Conservation (phyloP, 2,329 filamentous ascomycete genomes). For the Cercospora zeae-maydis region DNA sequence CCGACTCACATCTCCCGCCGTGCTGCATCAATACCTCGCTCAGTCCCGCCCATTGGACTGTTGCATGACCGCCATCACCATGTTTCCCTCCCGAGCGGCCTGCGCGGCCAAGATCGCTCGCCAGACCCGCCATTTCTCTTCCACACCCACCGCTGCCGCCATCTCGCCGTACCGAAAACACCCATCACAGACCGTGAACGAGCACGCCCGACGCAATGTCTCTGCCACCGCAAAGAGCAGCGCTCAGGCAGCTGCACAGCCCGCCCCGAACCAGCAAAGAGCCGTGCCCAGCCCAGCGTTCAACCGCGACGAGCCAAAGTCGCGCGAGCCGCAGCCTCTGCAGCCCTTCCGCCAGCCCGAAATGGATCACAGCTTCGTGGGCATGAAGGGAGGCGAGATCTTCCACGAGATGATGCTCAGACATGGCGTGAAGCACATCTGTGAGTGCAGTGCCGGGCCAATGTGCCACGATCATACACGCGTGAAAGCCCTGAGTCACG, state of each 20-base stretch:
- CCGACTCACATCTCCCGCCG: background rate
- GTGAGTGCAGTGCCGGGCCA: constrained; percentile 54
- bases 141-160: constrained; percentile 40
- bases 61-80: constrained; percentile 27
- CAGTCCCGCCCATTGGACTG: background rate
- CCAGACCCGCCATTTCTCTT: constrained; percentile 44
- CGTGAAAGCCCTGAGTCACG: constrained; percentile 6
- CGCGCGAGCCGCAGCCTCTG: constrained; percentile 44
- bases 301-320: constrained; percentile 43
- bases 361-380: constrained; percentile 69
- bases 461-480: constrained; percentile 10
- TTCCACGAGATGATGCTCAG: constrained; percentile 99
- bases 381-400: constrained; percentile 91
- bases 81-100: constrained; percentile 36
- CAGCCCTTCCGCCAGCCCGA: constrained; percentile 47
- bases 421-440: constrained; percentile 87
- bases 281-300: constrained; percentile 48
- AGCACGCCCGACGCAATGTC: constrained; percentile 33
- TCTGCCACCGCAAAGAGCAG: constrained; percentile 43
- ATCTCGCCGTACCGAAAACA: constrained; percentile 43
- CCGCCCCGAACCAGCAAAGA: constrained; percentile 38
- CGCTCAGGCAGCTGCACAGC: constrained; percentile 40
- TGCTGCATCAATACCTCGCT: background rate
- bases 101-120: constrained; percentile 39
- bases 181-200: constrained; percentile 12